phyloP scores from a whole-genome alignment of 371 early-diverging fungal genomes.

The Actinomortierella wolfii region DNA sequence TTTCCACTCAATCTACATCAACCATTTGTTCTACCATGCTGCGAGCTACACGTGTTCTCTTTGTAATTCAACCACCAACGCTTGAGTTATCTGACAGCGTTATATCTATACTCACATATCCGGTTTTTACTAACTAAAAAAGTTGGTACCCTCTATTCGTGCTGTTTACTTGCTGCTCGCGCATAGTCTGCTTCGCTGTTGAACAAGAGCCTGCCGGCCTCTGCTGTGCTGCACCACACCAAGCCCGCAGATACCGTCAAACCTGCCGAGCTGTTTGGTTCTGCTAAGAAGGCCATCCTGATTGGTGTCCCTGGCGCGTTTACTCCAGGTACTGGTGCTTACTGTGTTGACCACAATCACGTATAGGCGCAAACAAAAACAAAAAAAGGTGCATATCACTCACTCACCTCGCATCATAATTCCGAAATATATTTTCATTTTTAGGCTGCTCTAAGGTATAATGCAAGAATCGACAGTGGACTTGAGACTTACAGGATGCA shows the following conservation, averaged over 20 bases:
- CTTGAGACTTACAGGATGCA: no score
- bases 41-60: no score
- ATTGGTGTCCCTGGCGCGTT: conserved; percentile 71
- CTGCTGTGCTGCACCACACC: conserved; percentile 48
- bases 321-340: conserved; percentile 61
- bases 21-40: no score
- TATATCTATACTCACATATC: no score
- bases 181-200: neutral
- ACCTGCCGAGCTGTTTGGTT: conserved; percentile 51
- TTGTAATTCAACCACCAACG: no score
- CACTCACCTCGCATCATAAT: neutral
- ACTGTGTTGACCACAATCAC: neutral
- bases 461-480: no score
- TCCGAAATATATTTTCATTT: neutral
- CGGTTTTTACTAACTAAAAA: no score
- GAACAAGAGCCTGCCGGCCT: conserved; percentile 33
- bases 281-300: conserved; percentile 53
- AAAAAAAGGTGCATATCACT: no score
- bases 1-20: no score
- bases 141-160: no score
- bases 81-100: no score
- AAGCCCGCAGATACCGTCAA: conserved; percentile 51
- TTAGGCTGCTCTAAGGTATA: conserved; percentile 56
- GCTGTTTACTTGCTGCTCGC: neutral
- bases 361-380: neutral